Base-by-base conservation (phyloP, 257 asterid species). In the Petrea volubilis region DNA sequence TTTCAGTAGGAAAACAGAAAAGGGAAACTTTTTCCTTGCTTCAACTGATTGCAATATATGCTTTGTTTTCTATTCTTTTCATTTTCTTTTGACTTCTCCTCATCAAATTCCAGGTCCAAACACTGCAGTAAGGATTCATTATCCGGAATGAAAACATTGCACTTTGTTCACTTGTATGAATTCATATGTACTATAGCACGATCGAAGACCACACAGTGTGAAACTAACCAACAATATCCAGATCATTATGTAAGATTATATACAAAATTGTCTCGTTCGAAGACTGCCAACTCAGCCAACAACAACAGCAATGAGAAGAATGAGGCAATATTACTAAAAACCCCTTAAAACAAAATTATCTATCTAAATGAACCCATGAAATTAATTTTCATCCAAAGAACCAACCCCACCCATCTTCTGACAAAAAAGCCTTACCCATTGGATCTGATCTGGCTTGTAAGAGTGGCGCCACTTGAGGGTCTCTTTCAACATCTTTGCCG, bases 401-500 rank as follows among this genome's bases (percentile, higher is more conserved):
- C 10, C 17, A 46, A 15, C 43, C 1, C 43, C 43, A 38, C 1
- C 43, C 43, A 38, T 38, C 11, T 5, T 43, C 21, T 24, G 76
- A 34, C 17, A 31, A 62, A 53, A 11, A 33, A 50, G 40, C 24
- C 68, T 11, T 81, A 86, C 96, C 92, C 92, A 88, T 33, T 67
- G 78, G 25, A 88, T 86, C 74, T 73, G 77, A 64, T 86, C 90
- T 31, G 92, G 90, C 50, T 74, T 88, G 81, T 75, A 84, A 49
- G 75, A 78, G 34, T 76, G 68, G 57, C 96, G 84, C 96, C 96
- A 88, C 75, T 81, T 84, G 15, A 86, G 28, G 21, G 88, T 73
- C 44, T 86, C 96, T 76, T 86, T 83, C 52, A 88, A 64, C 90
- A 88, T 82, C 78, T 80, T 86, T 17, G 81, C 68, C 13, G 96